phyloP scores from a whole-genome alignment of 345 rosid genomes.

The Salix udensis region DNA sequence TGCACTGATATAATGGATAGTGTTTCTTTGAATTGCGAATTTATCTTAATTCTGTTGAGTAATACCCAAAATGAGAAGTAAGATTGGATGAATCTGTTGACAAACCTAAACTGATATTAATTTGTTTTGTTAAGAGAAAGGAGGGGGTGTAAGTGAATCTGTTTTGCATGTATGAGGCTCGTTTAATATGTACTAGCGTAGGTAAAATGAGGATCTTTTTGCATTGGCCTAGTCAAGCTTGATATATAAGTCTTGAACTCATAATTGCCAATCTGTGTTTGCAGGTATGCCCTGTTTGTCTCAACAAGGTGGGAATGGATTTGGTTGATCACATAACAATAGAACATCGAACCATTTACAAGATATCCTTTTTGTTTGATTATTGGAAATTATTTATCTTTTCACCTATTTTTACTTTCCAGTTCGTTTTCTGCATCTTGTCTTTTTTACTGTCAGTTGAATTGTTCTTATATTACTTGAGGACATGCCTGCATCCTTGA shows the following conservation, averaged over 20 bases:
- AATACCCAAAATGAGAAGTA: neutral
- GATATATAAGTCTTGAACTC: neutral
- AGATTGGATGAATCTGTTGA: neutral
- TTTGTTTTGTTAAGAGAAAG: neutral
- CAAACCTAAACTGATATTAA: neutral
- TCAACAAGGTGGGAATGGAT: constrained; percentile 5
- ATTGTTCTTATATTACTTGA: neutral
- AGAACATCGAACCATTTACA: constrained; percentile 16
- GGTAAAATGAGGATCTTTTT: neutral
- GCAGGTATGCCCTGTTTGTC: constrained; percentile 34
- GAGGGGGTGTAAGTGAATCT: neutral
- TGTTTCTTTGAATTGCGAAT: neutral
- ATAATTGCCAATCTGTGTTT: neutral
- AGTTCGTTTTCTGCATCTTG: neutral
- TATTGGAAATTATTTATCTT: neutral
- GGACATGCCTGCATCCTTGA: constrained; percentile 49
- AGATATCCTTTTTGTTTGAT: constrained; percentile 26
- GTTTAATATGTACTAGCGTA: neutral
- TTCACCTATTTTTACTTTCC: neutral
- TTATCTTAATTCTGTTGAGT: neutral
- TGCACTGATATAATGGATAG: neutral
- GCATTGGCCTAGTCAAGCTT: neutral
- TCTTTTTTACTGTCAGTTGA: neutral
- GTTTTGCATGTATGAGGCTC: neutral
- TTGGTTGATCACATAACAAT: constrained; percentile 22